These are phyloP conservation scores for Catunica adiposa DNA, from an alignment of 2,329 filamentous ascomycete species.

Conservation along the genomic window DNA sequence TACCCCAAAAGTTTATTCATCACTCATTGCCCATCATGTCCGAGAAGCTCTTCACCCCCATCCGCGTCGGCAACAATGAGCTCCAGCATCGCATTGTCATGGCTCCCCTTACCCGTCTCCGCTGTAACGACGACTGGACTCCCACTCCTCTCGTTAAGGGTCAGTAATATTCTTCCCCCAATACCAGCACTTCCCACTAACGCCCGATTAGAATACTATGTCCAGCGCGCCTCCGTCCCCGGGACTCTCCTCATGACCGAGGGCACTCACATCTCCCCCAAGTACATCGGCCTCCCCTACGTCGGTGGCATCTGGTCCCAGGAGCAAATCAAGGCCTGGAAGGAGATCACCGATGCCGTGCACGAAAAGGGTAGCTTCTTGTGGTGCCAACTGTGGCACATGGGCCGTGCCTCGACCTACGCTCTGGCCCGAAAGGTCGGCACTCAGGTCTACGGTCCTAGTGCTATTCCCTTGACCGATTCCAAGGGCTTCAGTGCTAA, in stretches of 20 bases:
- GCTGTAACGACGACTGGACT: slow-evolving; percentile 25
- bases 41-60: slow-evolving; percentile 26
- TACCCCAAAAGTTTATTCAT: background rate
- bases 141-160: slow-evolving; percentile 23
- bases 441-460: slow-evolving; percentile 9
- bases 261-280: slow-evolving; percentile 27
- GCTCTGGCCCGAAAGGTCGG: slow-evolving; percentile 18
- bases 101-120: slow-evolving; percentile 41
- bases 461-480: slow-evolving; percentile 21
- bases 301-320: slow-evolving; percentile 41
- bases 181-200: background rate
- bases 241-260: slow-evolving; percentile 30
- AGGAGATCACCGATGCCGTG: slow-evolving; percentile 41
- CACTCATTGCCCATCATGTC: slow-evolving; percentile 2
- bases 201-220: slow-evolving; percentile 26
- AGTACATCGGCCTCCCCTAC: slow-evolving; percentile 23
- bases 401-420: slow-evolving; percentile 40
- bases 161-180: background rate
- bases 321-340: slow-evolving; percentile 44
- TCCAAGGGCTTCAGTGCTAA: slow-evolving; percentile 15
- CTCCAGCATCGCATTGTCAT: slow-evolving; percentile 33
- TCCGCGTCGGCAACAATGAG: slow-evolving; percentile 25
- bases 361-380: slow-evolving; percentile 46
- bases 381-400: slow-evolving; percentile 48
- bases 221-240: slow-evolving; percentile 26